phyloP scores from a whole-genome alignment of 1,139 yeast species.

The Suhomyces chickasaworum region DNA sequence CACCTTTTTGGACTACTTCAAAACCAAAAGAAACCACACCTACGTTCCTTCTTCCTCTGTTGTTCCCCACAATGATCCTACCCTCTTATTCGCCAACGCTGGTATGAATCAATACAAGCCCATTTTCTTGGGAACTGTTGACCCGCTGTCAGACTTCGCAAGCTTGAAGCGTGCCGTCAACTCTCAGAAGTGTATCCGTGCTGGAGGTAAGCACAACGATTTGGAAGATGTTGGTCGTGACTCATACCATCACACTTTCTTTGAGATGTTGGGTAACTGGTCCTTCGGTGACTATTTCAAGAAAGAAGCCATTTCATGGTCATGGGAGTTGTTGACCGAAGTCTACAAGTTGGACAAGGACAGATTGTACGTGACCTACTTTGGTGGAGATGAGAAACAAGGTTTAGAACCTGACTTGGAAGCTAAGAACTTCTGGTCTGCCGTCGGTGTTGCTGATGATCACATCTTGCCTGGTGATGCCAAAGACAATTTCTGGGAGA shows the following conservation, averaged over 20 bases:
- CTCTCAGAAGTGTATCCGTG: slow-evolving; percentile 98
- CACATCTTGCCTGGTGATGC: slow-evolving; percentile 91
- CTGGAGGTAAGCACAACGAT: slow-evolving; percentile 99
- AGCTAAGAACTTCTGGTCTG: slow-evolving; percentile 84
- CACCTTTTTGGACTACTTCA: slow-evolving; percentile 83
- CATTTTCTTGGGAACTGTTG: slow-evolving; percentile 93
- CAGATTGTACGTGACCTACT: slow-evolving; percentile 90
- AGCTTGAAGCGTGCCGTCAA: slow-evolving; percentile 85
- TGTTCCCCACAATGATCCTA: slow-evolving; percentile 97
- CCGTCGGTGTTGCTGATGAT: slow-evolving; percentile 85
- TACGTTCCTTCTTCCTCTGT: slow-evolving; percentile 93
- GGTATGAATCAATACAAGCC: slow-evolving; percentile 99
- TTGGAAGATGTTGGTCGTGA: slow-evolving; percentile 98
- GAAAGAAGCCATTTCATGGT: slow-evolving; percentile 82
- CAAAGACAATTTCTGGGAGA: slow-evolving; percentile 97
- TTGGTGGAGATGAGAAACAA: slow-evolving; percentile 82
- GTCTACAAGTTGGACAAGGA: slow-evolving; percentile 78
- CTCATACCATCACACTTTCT: slow-evolving; percentile 96
- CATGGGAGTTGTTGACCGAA: slow-evolving; percentile 88
- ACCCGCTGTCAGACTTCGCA: slow-evolving; percentile 87
- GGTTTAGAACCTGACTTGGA: slow-evolving; percentile 95
- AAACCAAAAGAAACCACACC: slow-evolving; percentile 61
- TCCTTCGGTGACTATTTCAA: slow-evolving; percentile 98
- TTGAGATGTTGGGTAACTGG: slow-evolving; percentile 99
- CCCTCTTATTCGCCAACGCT: slow-evolving; percentile 92